A percentile compares a stretch with the other conserved stretches of the same genome.
These are phyloP conservation scores for Guillardia theta DNA, from an alignment of 78 protist genomes.

Conservation along the genomic window DNA sequence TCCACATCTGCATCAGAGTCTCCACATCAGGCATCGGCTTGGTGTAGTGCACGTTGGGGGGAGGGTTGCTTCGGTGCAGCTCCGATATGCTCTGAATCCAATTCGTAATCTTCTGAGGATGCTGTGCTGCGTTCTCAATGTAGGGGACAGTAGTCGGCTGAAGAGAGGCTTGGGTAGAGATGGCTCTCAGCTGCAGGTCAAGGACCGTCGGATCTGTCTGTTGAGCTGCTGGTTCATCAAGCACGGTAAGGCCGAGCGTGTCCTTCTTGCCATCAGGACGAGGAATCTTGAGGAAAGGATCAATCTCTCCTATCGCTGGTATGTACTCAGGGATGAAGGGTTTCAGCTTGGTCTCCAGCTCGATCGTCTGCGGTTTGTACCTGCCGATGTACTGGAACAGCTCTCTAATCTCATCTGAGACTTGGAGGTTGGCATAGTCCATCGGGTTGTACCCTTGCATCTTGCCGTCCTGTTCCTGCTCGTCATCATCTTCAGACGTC, in stretches of 20 bases:
- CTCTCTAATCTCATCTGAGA: conserved; percentile 55
- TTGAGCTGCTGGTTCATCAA: conserved; percentile 75
- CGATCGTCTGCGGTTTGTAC: conserved; percentile 58
- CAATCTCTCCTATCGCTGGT: conserved; percentile 43
- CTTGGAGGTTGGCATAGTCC: conserved; percentile 43
- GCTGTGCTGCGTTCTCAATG: conserved; percentile 67
- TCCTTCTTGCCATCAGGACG: conserved; percentile 66
- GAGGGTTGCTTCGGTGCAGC: conserved; percentile 32
- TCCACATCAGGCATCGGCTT: conserved; percentile 81
- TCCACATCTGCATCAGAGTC: conserved; percentile 55
- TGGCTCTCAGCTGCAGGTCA: conserved; percentile 37
- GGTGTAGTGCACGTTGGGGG: conserved; percentile 53
- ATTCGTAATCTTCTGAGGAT: conserved; percentile 31
- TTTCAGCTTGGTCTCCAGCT: conserved; percentile 63
- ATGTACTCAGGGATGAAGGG: conserved; percentile 84
- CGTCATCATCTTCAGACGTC: background rate
- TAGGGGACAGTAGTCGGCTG: conserved; percentile 30
- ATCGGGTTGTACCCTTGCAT: conserved; percentile 28
- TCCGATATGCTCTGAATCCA: background rate
- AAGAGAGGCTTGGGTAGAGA: background rate
- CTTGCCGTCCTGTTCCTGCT: background rate
- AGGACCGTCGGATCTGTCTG: conserved; percentile 76
- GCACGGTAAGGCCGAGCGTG: conserved; percentile 60
- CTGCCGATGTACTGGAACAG: conserved; percentile 65
- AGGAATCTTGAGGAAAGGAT: conserved; percentile 48